phyloP scores from a whole-genome alignment of 208 protist genomes.

The Jaenimonas drosophilae region DNA sequence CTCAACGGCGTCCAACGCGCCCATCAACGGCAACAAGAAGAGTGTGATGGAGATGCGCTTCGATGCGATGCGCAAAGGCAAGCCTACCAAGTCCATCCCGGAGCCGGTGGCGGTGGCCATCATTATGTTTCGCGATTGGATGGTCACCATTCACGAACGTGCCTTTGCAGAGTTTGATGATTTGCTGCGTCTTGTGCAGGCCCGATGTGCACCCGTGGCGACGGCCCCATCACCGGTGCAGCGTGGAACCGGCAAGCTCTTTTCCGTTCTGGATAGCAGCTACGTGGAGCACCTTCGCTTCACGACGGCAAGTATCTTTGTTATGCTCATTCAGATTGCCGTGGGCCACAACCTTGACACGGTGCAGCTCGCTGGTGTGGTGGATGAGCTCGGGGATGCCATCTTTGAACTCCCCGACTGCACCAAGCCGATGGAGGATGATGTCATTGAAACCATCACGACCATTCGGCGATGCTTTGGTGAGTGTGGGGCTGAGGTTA shows the following conservation, averaged over 20 bases:
- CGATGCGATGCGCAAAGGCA: slow-evolving; percentile 45
- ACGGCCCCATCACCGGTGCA: neutral
- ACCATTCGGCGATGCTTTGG: slow-evolving; percentile 71
- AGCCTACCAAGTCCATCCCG: slow-evolving; percentile 29
- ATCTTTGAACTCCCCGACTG: slow-evolving; percentile 48
- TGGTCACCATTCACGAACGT: slow-evolving; percentile 80
- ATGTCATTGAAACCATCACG: slow-evolving; percentile 67
- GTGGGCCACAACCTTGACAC: slow-evolving; percentile 77
- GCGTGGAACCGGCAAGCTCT: neutral
- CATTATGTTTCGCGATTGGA: slow-evolving; percentile 72
- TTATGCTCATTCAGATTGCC: slow-evolving; percentile 63
- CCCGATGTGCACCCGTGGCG: slow-evolving; percentile 37
- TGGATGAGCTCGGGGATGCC: slow-evolving; percentile 57
- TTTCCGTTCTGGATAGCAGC: neutral
- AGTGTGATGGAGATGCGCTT: slow-evolving; percentile 78
- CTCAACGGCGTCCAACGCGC: neutral
- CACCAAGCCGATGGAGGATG: slow-evolving; percentile 31
- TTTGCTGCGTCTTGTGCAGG: slow-evolving; percentile 63
- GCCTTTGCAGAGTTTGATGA: slow-evolving; percentile 83
- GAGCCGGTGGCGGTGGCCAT: slow-evolving; percentile 49
- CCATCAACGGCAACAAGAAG: slow-evolving; percentile 9
- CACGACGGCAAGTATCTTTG: slow-evolving; percentile 61
- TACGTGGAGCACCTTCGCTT: slow-evolving; percentile 16
- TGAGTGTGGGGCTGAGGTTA: slow-evolving; percentile 69
- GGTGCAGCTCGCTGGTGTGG: slow-evolving; percentile 42